These are phyloP conservation scores for Diatrype stigma DNA, from an alignment of 2,329 filamentous ascomycete genomes.

Conservation along the genomic window DNA sequence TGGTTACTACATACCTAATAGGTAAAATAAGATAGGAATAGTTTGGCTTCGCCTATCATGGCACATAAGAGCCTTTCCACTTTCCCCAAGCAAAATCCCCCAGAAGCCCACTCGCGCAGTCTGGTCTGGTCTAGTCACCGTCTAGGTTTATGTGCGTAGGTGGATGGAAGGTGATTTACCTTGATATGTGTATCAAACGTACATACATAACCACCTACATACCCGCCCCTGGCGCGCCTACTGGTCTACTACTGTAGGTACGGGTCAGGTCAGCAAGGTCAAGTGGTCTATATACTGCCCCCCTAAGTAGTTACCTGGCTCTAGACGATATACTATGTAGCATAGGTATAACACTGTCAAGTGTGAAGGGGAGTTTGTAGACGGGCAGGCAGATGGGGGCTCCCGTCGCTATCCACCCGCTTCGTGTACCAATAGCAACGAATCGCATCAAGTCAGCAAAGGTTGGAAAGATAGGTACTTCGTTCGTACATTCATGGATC, in stretches of 20 bases:
- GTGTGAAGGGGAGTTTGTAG: not conserved
- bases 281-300: not conserved
- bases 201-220: not conserved
- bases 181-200: not conserved
- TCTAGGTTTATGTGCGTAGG: not conserved
- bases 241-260: too few relatives aligned
- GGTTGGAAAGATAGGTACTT: too few relatives aligned
- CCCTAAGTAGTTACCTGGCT: not conserved
- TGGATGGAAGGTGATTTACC: not conserved
- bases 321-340: too few relatives aligned
- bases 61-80: not conserved
- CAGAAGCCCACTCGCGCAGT: not conserved
- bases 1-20: too few relatives aligned
- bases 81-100: not conserved
- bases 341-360: too few relatives aligned
- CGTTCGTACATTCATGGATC: too few relatives aligned
- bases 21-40: too few relatives aligned
- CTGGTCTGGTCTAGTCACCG: not conserved
- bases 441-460: not conserved
- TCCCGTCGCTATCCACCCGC: not conserved
- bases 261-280: too few relatives aligned
- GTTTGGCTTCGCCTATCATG: not conserved
- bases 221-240: too few relatives aligned
- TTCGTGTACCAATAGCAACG: constrained; percentile 1
- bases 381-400: not conserved